Conservation (phyloP, 164 flowering plant species). For the Stephania cephalantha region DNA sequence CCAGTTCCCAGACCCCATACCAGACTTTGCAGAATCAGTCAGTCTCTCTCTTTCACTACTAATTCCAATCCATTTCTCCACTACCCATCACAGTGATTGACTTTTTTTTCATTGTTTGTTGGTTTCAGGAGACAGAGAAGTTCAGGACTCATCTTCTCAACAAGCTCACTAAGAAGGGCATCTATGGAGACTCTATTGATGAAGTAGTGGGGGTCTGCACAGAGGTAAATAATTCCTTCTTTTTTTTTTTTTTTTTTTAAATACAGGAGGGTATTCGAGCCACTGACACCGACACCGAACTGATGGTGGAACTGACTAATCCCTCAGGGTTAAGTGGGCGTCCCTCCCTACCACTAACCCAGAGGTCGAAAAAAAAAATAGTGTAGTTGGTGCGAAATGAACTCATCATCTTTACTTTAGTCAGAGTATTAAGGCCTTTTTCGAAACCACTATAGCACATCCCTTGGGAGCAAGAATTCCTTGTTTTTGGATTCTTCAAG, state of each 20-base stretch:
- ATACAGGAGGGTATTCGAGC: too few species aligned
- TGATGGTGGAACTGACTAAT: too few species aligned
- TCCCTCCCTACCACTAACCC: too few species aligned
- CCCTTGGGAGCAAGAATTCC: too few species aligned
- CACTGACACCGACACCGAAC: too few species aligned
- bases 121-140: constrained; percentile 30
- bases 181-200: constrained; percentile 25
- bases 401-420: too few species aligned
- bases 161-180: constrained; percentile 28
- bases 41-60: constrained; percentile 17
- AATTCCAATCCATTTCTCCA: background rate
- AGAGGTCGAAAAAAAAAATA: too few species aligned
- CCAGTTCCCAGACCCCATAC: constrained; percentile 91
- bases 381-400: too few species aligned
- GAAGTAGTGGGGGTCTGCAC: constrained; percentile 31
- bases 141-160: constrained; percentile 24
- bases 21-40: constrained; percentile 76
- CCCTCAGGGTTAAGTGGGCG: too few species aligned
- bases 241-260: background rate
- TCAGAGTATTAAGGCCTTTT: too few species aligned
- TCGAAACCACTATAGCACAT: too few species aligned
- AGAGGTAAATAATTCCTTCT: constrained; percentile 19
- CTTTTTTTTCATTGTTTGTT: background rate
- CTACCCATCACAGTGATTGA: background rate
- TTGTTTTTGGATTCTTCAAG: background rate